Percentiles rank a stretch among this genome's conserved stretches.
Evolutionary conservation across 2,329 filamentous ascomycete genomes (phyloP).

Genomic region (Penicillium psychrosexuale): DNA sequence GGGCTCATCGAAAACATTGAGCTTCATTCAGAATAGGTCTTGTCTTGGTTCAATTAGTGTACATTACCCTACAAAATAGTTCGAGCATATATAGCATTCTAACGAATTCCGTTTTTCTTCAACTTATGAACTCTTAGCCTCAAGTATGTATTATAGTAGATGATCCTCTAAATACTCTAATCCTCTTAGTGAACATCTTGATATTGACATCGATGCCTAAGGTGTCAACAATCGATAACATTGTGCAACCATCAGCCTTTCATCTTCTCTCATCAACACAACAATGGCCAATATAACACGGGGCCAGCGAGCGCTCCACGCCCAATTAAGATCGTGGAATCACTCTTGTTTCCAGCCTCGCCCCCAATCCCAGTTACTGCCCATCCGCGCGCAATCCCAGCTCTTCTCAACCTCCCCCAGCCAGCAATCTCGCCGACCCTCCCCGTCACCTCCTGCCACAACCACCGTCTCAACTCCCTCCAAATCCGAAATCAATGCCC

Average conservation of each 20-base stretch:
- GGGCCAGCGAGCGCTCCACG: conserved; percentile 7
- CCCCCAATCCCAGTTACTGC: background rate
- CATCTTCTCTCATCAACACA: conserved; percentile 1
- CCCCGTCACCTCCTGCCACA: conserved; percentile 10
- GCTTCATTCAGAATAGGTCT: conserved; percentile 31
- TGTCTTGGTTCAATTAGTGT: conserved; percentile 16
- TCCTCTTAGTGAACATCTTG: background rate
- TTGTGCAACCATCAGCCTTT: background rate
- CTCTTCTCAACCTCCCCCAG: conserved; percentile 19
- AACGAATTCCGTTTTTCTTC: background rate
- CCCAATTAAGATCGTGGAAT: background rate
- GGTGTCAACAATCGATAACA: background rate
- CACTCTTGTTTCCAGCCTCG: background rate
- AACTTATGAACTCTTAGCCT: background rate
- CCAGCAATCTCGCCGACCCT: conserved; percentile 5
- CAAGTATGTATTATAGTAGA: background rate
- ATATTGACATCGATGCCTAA: conserved; percentile 6
- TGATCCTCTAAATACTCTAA: background rate
- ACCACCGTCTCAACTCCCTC: conserved; percentile 10
- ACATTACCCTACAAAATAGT: conserved; percentile 11
- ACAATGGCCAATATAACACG: conserved; percentile 14
- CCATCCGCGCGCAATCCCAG: background rate
- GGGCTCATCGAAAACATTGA: conserved; percentile 68
- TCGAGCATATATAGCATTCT: background rate
- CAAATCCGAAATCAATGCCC: conserved; percentile 61